Evolutionary conservation across 345 rosid species (phyloP).

Genomic region (Euclidium syriacum): DNA sequence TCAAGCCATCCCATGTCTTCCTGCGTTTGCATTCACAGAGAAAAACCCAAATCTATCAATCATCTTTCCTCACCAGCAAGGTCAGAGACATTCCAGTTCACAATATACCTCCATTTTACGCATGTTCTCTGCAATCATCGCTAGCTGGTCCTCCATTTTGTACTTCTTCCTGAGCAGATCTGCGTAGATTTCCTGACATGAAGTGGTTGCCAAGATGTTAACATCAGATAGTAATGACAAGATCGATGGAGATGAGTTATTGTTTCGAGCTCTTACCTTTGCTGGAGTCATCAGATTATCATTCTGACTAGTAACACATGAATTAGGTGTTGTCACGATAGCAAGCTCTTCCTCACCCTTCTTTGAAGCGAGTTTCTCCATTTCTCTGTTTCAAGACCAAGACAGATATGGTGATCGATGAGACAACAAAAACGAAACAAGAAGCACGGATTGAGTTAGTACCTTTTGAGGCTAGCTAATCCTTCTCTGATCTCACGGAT

Average conservation of each 20-base stretch:
- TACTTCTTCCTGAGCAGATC: constrained; percentile 56
- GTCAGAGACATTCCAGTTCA: too few relatives aligned
- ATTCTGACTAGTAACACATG: constrained; percentile 37
- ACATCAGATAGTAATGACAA: neutral
- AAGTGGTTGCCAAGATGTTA: constrained; percentile 6
- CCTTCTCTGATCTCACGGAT: constrained; percentile 39
- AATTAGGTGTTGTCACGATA: constrained; percentile 33
- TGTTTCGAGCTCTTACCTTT: constrained; percentile 38
- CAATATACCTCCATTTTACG: constrained; percentile 52
- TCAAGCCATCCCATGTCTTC: constrained; percentile 44
- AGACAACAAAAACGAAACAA: too few relatives aligned
- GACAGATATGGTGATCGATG: neutral
- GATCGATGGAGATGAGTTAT: neutral
- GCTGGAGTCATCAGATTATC: constrained; percentile 36
- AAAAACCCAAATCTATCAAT: neutral
- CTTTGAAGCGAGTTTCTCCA: constrained; percentile 42
- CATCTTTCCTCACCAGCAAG: neutral
- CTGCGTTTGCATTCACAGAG: constrained; percentile 40
- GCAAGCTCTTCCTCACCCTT: constrained; percentile 43
- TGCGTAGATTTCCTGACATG: constrained; percentile 46
- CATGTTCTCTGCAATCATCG: constrained; percentile 41
- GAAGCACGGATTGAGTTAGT: too few relatives aligned
- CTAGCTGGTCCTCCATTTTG: constrained; percentile 52
- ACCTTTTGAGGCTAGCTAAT: constrained; percentile 45
- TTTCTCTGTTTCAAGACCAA: constrained; percentile 30